phyloP scores from a whole-genome alignment of 2,329 filamentous ascomycete species.

The Anthostomella pinea region DNA sequence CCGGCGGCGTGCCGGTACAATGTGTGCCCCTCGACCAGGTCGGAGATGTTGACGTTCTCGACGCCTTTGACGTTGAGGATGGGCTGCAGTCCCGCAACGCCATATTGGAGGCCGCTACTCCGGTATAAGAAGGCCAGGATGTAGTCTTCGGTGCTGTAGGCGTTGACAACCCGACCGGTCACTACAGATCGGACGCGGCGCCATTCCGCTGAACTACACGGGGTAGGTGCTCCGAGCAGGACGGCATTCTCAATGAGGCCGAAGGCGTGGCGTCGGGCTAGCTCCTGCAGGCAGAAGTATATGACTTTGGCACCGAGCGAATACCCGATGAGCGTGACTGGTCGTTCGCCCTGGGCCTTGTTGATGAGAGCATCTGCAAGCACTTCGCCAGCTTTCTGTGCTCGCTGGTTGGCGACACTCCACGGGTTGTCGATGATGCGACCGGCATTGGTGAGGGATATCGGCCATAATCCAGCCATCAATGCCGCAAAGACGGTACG shows the following conservation, averaged over 20 bases:
- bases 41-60: slow-evolving; percentile 67
- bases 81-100: slow-evolving; percentile 78
- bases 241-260: slow-evolving; percentile 81
- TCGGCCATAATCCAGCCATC: slow-evolving; percentile 60
- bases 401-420: slow-evolving; percentile 70
- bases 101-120: slow-evolving; percentile 77
- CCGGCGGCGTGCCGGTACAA: slow-evolving; percentile 68
- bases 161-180: slow-evolving; percentile 79
- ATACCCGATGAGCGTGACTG: slow-evolving; percentile 78
- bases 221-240: slow-evolving; percentile 77
- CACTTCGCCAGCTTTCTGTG: slow-evolving; percentile 69
- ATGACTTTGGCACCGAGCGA: slow-evolving; percentile 80
- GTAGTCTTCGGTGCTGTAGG: slow-evolving; percentile 83
- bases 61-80: slow-evolving; percentile 63
- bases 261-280: slow-evolving; percentile 77
- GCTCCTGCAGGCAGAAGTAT: slow-evolving; percentile 72
- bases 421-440: slow-evolving; percentile 80
- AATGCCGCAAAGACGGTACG: slow-evolving; percentile 54
- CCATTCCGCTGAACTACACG: slow-evolving; percentile 72
- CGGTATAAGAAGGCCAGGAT: slow-evolving; percentile 86
- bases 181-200: slow-evolving; percentile 75
- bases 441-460: slow-evolving; percentile 63
- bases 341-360: slow-evolving; percentile 76
- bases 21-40: slow-evolving; percentile 67
- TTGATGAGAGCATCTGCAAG: slow-evolving; percentile 82